Conservation (phyloP, 2,329 filamentous ascomycete genomes). For the Claviceps sp. region DNA sequence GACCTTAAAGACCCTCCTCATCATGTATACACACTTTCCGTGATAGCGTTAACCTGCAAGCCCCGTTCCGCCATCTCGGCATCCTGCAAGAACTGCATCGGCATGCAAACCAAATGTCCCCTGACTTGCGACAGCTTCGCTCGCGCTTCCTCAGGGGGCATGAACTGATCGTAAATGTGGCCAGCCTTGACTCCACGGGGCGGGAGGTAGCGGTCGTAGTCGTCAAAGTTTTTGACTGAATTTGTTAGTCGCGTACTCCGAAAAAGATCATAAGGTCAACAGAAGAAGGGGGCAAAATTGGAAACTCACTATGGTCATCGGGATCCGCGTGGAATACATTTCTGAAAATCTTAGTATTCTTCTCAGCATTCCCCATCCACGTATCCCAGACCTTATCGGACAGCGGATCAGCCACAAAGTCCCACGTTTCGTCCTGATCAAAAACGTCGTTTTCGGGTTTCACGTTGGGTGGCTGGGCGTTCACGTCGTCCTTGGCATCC, state of each 20-base stretch:
- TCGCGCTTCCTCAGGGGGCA: conserved; percentile 59
- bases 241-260: neutral
- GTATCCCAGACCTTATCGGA: conserved; percentile 50
- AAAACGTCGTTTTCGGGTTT: conserved; percentile 51
- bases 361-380: conserved; percentile 57
- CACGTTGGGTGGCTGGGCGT: conserved; percentile 58
- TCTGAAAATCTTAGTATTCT: conserved; percentile 63
- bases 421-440: conserved; percentile 46
- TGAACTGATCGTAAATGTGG: conserved; percentile 72
- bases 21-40: conserved; percentile 73
- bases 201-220: conserved; percentile 71
- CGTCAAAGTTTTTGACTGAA: conserved; percentile 70
- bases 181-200: conserved; percentile 62
- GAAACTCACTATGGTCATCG: conserved; percentile 55
- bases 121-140: conserved; percentile 65
- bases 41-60: conserved; percentile 71
- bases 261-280: too few species aligned
- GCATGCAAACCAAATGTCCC: conserved; percentile 92
- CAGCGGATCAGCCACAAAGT: conserved; percentile 59
- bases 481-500: conserved; percentile 53
- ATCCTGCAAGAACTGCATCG: conserved; percentile 72
- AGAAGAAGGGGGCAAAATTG: neutral
- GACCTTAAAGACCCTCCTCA: neutral
- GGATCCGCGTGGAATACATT: conserved; percentile 79
- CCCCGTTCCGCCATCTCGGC: conserved; percentile 84